phyloP scores from a whole-genome alignment of 176 grass and related monocot genomes.

The Musa beccarii region DNA sequence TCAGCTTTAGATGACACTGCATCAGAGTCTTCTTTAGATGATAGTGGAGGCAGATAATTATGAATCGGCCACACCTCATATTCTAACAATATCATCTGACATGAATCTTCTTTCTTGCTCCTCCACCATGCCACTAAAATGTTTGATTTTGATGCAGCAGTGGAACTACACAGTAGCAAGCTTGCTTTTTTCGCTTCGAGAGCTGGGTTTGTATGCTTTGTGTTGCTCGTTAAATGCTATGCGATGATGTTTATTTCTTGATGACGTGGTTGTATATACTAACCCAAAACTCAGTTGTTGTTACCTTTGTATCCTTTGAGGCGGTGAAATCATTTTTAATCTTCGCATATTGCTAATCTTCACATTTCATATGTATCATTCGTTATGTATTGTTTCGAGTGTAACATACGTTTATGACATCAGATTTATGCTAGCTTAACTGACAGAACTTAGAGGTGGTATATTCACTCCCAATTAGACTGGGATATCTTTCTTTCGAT shows the following conservation, averaged over 20 bases:
- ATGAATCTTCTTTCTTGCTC: background rate
- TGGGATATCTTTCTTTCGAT: too few species aligned
- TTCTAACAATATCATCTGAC: background rate
- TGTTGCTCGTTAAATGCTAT: background rate
- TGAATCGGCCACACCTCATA: background rate
- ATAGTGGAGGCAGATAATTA: constrained; percentile 33
- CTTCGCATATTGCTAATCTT: too few species aligned
- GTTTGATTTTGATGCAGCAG: background rate
- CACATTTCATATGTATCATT: too few species aligned
- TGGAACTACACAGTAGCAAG: background rate
- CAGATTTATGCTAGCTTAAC: too few species aligned
- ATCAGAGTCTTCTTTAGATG: constrained; percentile 80
- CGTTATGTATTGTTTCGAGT: too few species aligned
- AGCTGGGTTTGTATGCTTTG: background rate
- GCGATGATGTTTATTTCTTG: background rate
- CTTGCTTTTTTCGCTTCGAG: background rate
- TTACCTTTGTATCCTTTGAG: too few species aligned
- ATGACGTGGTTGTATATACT: too few species aligned
- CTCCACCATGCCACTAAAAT: background rate
- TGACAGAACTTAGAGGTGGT: too few species aligned
- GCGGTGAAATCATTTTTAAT: too few species aligned
- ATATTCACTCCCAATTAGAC: too few species aligned
- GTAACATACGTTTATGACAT: too few species aligned
- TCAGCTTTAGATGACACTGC: constrained; percentile 79
- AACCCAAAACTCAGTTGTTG: too few species aligned